These are phyloP conservation scores for Citrus cavaleriei DNA, from an alignment of 345 rosid species.

Conservation along the genomic window DNA sequence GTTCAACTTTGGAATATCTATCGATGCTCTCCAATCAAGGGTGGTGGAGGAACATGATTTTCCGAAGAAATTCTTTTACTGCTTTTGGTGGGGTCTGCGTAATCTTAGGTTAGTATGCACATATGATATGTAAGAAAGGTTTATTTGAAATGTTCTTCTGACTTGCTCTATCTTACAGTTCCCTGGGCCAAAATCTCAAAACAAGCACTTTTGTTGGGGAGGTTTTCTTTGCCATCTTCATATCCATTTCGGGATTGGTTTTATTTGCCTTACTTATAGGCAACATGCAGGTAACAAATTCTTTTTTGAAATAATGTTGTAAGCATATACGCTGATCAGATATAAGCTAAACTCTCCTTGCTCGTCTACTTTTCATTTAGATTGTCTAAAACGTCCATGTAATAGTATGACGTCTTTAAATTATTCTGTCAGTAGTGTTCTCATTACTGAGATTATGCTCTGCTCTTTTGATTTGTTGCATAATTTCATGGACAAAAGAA, in stretches of 20 bases:
- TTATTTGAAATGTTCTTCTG: background rate
- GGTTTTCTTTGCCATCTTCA: constrained; percentile 40
- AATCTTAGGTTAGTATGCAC: constrained; percentile 59
- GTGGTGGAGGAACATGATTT: constrained; percentile 50
- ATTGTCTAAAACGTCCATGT: background rate
- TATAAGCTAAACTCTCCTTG: background rate
- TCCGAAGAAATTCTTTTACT: constrained; percentile 55
- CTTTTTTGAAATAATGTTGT: background rate
- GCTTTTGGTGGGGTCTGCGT: constrained; percentile 98
- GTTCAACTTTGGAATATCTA: constrained; percentile 72
- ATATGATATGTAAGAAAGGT: too few relatives aligned
- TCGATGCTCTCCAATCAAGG: constrained; percentile 55
- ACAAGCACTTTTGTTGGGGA: constrained; percentile 49
- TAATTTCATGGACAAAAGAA: background rate
- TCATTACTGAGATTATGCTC: background rate
- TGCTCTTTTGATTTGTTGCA: background rate
- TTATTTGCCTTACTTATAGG: constrained; percentile 60
- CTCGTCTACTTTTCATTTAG: background rate
- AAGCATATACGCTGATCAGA: background rate
- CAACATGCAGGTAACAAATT: constrained; percentile 51
- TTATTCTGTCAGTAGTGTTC: background rate
- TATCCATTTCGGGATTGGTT: constrained; percentile 46
- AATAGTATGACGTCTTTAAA: background rate
- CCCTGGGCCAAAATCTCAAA: constrained; percentile 53
- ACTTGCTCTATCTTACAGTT: constrained; percentile 26